These are phyloP conservation scores for Cercospora zeae-maydis DNA, from an alignment of 2,329 filamentous ascomycete genomes.

Conservation along the genomic window DNA sequence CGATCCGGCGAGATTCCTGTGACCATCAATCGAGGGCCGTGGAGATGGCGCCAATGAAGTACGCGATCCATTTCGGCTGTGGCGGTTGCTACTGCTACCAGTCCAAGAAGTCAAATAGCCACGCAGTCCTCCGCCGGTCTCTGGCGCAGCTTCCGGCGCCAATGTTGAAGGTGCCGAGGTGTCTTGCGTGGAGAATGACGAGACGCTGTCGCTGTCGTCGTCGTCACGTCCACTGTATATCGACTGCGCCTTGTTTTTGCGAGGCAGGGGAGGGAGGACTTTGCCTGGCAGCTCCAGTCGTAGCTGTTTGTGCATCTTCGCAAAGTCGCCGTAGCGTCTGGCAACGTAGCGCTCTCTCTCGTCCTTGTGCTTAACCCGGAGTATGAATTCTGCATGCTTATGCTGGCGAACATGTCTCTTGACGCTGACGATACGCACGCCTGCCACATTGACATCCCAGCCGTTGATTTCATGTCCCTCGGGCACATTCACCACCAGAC, in stretches of 20 bases:
- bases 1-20: slow-evolving; percentile 15
- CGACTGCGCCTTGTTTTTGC: slow-evolving; percentile 83
- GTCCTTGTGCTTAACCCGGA: slow-evolving; percentile 76
- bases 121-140: slow-evolving; percentile 40
- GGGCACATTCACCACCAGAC: slow-evolving; percentile 78
- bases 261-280: slow-evolving; percentile 77
- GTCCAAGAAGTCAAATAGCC: slow-evolving; percentile 42
- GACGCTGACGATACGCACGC: slow-evolving; percentile 72
- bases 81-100: slow-evolving; percentile 34
- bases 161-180: slow-evolving; percentile 32
- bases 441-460: slow-evolving; percentile 95
- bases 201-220: slow-evolving; percentile 75
- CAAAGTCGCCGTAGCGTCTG: slow-evolving; percentile 85
- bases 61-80: slow-evolving; percentile 43
- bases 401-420: slow-evolving; percentile 88
- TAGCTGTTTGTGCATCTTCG: slow-evolving; percentile 71
- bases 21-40: slow-evolving; percentile 34
- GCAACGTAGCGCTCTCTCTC: slow-evolving; percentile 75
- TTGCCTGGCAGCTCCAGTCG: slow-evolving; percentile 86
- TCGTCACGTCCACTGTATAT: slow-evolving; percentile 54
- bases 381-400: slow-evolving; percentile 88
- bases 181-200: slow-evolving; percentile 69
- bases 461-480: slow-evolving; percentile 91
- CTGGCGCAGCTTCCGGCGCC: slow-evolving; percentile 18
- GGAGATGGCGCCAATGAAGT: slow-evolving; percentile 36